Base-by-base conservation (phyloP, 1,284 basidiomycete species). In the Heterobasidion annosum region DNA sequence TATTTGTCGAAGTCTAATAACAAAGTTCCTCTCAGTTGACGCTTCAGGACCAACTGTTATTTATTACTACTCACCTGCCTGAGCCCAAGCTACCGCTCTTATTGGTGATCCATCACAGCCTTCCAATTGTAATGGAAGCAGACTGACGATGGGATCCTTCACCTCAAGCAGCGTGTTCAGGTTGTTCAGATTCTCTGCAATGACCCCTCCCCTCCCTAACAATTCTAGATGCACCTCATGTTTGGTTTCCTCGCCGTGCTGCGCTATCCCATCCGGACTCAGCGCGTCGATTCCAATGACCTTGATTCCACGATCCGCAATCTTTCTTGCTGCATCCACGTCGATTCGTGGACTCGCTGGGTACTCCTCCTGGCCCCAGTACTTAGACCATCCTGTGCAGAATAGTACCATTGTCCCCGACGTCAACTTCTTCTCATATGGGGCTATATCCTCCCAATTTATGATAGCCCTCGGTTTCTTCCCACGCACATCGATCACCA, bases 211-310 rank as follows among this genome's bases (percentile, higher is more conserved):
- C 40, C 51, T 49, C 40, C 58, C 58, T 8, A 59, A 45, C 0
- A 58, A 25, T 8, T 56, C 19, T 25, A 35, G 37, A 34, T 59
- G 58, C 10, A 59, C 53, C 9, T 43, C 16, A 48, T 58, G 19
- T 16, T 16, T 13, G 15, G 47, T 52, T 34, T 50, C 8, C 43
- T 51, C 46, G 35, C 44, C 50, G 43, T 40, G 40, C 13, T 16
- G 2, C 9, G 48, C 35, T 3, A 56, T 59, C 42, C 61, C 62
- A 32, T 65, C 64, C 74, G 78, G 43, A 35, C 58, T 60, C 51
- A 63, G 50, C 34, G 58, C 54, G 54, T 64, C 63, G 48, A 65
- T 60, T 40, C 55, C 62, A 10, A 64, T 49, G 8, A 62, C 59
- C 19, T 59, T 57, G 34, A 63, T 57, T 2, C 64, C 64, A 15